phyloP scores from a whole-genome alignment of 2,329 filamentous ascomycete species.

The Nakataea oryzae region DNA sequence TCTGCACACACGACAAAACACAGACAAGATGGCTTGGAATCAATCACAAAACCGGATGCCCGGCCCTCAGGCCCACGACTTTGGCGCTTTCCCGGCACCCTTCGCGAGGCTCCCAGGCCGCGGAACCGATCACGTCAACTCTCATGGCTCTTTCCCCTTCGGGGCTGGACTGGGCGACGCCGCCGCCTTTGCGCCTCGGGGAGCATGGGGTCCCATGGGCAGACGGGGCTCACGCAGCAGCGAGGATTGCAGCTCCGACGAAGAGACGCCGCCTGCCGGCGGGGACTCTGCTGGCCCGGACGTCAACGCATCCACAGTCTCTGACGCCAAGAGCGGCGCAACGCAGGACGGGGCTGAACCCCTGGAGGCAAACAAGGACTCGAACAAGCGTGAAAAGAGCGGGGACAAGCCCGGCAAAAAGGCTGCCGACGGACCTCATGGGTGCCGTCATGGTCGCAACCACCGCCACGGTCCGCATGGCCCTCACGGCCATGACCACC shows the following conservation, averaged over 20 bases:
- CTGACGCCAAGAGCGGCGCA: background rate
- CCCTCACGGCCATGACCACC: conserved; percentile 8
- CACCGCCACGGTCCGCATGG: conserved; percentile 12
- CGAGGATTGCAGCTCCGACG: conserved; percentile 5
- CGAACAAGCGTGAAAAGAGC: conserved; percentile 15
- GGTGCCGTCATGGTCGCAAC: conserved; percentile 11
- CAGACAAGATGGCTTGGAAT: conserved; percentile 1
- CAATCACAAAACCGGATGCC: background rate
- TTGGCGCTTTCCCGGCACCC: conserved; percentile 24
- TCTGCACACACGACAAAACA: background rate
- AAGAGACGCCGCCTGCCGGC: conserved; percentile 6
- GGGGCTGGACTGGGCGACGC: conserved; percentile 5
- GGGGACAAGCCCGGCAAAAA: conserved; percentile 11
- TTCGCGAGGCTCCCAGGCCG: conserved; percentile 19
- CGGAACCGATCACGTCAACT: conserved; percentile 24
- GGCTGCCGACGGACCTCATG: conserved; percentile 11
- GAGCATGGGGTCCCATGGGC: background rate
- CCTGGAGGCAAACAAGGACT: conserved; percentile 18
- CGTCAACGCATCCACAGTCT: background rate
- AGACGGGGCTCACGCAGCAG: conserved; percentile 7
- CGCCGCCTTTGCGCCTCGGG: conserved; percentile 4
- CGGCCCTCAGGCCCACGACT: conserved; percentile 4
- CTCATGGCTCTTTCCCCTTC: conserved; percentile 9
- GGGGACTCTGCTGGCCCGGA: conserved; percentile 2
- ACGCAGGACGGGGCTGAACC: conserved; percentile 1